Evolutionary conservation across 2,329 filamentous ascomycete species (phyloP).

Genomic region (Nothophoma quercina): DNA sequence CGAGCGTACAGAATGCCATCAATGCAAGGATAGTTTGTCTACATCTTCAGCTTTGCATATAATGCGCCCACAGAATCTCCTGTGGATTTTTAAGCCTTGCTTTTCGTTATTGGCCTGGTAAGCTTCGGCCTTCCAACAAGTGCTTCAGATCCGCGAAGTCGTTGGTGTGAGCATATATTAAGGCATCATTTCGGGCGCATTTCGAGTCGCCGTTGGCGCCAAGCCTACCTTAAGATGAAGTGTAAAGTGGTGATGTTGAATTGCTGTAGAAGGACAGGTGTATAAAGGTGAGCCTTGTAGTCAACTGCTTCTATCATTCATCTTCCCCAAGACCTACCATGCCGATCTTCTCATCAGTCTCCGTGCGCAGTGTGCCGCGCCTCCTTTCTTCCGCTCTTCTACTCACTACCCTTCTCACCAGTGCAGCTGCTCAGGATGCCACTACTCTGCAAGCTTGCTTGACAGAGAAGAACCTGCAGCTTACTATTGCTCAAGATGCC

Average conservation of each 20-base stretch:
- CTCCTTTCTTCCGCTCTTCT: neutral
- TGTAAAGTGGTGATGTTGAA: too few relatives aligned
- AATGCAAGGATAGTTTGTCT: too few relatives aligned
- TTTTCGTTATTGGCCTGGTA: too few relatives aligned
- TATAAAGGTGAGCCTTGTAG: neutral
- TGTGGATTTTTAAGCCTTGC: too few relatives aligned
- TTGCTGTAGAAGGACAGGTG: too few relatives aligned
- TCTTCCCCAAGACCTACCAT: neutral
- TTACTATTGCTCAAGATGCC: neutral
- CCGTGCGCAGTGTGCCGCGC: neutral
- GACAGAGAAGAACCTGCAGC: neutral
- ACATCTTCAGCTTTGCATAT: too few relatives aligned
- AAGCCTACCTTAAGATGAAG: neutral
- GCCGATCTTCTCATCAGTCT: neutral
- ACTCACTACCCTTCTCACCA: neutral
- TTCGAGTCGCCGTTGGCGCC: neutral
- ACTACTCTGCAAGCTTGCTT: neutral
- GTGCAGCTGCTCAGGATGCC: constrained; percentile 1
- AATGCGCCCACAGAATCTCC: too few relatives aligned
- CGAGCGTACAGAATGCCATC: neutral
- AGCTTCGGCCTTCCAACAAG: too few relatives aligned
- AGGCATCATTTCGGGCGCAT: neutral
- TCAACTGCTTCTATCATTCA: too few relatives aligned
- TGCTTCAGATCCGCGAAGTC: too few relatives aligned
- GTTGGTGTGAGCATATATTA: neutral